A percentile compares a stretch with the other conserved stretches of the same genome.
Conservation (phyloP, 257 asterid species). For the Jaltomata sinuosa region DNA sequence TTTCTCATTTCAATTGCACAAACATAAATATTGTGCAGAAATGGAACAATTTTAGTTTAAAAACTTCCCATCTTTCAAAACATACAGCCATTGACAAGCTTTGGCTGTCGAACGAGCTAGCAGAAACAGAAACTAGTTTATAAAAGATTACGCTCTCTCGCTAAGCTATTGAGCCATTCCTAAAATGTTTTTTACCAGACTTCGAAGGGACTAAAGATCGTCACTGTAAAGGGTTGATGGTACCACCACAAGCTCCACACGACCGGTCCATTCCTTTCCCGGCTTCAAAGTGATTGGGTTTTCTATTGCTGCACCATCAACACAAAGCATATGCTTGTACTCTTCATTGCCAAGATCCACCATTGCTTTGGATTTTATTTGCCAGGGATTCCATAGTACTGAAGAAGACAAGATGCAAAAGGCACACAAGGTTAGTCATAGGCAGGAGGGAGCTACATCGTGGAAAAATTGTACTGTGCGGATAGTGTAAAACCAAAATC, state of each 20-base stretch:
- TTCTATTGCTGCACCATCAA: constrained; percentile 3
- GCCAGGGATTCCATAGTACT: constrained; percentile 10
- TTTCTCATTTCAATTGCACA: neutral
- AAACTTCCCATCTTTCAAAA: neutral
- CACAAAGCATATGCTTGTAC: constrained; percentile 5
- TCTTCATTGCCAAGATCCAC: neutral
- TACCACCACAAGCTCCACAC: neutral
- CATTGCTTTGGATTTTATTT: neutral
- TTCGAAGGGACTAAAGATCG: neutral
- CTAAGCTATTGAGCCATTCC: neutral
- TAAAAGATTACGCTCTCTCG: neutral
- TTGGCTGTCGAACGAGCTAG: neutral
- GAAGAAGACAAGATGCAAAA: neutral
- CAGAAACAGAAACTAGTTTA: neutral
- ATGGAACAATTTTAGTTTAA: neutral
- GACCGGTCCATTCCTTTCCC: neutral
- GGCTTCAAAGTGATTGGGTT: constrained; percentile 3
- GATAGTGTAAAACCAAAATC: neutral
- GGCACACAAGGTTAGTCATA: neutral
- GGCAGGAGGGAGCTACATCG: neutral
- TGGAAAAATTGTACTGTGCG: neutral
- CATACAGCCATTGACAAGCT: neutral
- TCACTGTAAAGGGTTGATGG: neutral
- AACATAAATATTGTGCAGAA: neutral
- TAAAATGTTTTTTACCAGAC: neutral